Percentiles rank a stretch among this genome's conserved stretches.
Evolutionary conservation across 2,329 filamentous ascomycete species (phyloP).

Genomic region (Mycosphaerella sp.): DNA sequence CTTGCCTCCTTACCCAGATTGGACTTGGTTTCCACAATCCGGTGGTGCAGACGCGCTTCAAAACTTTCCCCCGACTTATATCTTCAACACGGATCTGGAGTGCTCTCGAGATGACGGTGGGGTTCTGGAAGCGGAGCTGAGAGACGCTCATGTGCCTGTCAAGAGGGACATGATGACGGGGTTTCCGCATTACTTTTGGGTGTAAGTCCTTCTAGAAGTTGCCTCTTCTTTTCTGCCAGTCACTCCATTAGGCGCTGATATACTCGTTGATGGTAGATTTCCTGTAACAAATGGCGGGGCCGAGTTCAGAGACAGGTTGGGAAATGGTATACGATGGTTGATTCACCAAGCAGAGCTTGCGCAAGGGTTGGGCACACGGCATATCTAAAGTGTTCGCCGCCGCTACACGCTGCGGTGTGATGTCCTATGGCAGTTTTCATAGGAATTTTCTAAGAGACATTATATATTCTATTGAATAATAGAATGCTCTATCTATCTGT

Average conservation of each 20-base stretch:
- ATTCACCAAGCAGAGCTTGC: not conserved
- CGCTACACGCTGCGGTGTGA: too few species aligned
- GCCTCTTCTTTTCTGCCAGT: not conserved
- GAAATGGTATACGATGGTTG: not conserved
- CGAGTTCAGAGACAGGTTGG: not conserved
- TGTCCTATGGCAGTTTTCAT: too few species aligned
- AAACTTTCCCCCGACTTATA: conserved; percentile 19
- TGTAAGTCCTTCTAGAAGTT: not conserved
- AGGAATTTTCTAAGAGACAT: too few species aligned
- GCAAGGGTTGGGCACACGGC: not conserved
- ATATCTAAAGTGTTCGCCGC: not conserved
- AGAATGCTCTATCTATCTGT: too few species aligned
- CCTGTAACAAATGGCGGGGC: not conserved
- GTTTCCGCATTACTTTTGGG: conserved; percentile 33
- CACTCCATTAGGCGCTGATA: not conserved
- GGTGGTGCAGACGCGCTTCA: conserved; percentile 7
- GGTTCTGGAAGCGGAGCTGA: conserved; percentile 24
- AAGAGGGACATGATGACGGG: conserved; percentile 29
- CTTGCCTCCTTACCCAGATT: not conserved
- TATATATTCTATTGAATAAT: too few species aligned
- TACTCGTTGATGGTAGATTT: not conserved
- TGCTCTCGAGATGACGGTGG: conserved; percentile 30
- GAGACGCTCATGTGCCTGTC: conserved; percentile 24
- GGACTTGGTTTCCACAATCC: conserved; percentile 9
- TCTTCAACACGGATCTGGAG: conserved; percentile 23